Evolutionary conservation across 148 eudicot species (phyloP).

Genomic region (Arctostaphylos glauca): DNA sequence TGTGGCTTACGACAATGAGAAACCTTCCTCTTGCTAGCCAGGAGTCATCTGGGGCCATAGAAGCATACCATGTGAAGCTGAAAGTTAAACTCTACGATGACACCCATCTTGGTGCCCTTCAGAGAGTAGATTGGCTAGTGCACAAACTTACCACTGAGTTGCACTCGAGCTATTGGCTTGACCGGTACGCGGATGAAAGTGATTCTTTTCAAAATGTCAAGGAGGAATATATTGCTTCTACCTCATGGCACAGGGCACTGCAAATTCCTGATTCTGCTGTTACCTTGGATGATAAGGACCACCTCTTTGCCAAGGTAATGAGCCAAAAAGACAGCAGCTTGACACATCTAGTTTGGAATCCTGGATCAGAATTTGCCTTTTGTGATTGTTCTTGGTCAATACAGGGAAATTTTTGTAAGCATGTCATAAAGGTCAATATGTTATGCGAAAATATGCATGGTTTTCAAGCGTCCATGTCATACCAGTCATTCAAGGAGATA

Average conservation of each 20-base stretch:
- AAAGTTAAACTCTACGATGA: conserved; percentile 81
- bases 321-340: conserved; percentile 56
- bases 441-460: conserved; percentile 39
- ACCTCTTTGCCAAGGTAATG: conserved; percentile 53
- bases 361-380: conserved; percentile 83
- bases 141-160: conserved; percentile 85
- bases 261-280: conserved; percentile 70
- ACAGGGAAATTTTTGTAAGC: conserved; percentile 90
- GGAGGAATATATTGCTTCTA: conserved; percentile 79
- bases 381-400: conserved; percentile 92
- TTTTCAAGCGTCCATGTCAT: conserved; percentile 53
- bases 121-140: conserved; percentile 92
- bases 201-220: conserved; percentile 77
- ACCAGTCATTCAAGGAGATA: conserved; percentile 52
- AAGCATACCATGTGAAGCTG: conserved; percentile 92
- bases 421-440: conserved; percentile 86
- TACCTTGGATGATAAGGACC: conserved; percentile 43
- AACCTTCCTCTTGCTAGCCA: conserved; percentile 84
- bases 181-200: conserved; percentile 85
- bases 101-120: conserved; percentile 72
- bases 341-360: conserved; percentile 63
- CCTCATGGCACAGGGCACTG: conserved; percentile 84
- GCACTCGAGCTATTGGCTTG: conserved; percentile 91
- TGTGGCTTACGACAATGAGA: conserved; percentile 83
- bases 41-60: conserved; percentile 91